A percentile compares a stretch with the other conserved stretches of the same genome.
Conservation (phyloP, 352 stramenopile genomes). For the Globisporangium carolinianum region DNA sequence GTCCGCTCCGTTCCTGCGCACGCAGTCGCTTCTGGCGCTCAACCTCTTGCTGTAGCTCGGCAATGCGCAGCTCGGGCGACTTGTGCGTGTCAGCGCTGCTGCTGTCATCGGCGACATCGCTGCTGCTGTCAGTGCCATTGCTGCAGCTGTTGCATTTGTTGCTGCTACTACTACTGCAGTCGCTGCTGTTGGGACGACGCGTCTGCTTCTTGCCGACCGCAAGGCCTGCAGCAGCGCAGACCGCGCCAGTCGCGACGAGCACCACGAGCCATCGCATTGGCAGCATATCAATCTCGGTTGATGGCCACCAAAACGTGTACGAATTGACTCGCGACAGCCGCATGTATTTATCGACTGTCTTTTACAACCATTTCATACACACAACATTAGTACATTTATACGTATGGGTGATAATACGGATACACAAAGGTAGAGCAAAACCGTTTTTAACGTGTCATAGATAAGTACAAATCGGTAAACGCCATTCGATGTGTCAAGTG, state of each 20-base stretch:
- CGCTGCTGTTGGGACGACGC: not conserved
- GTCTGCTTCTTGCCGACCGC: conserved; percentile 3
- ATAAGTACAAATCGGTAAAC: no score
- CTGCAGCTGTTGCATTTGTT: not conserved
- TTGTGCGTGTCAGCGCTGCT: not conserved
- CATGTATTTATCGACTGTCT: no score
- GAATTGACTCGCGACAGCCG: no score
- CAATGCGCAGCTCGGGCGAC: conserved; percentile 26
- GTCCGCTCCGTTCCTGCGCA: conserved; percentile 60
- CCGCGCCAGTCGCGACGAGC: conserved; percentile 10
- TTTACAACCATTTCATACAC: no score
- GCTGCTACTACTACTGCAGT: not conserved
- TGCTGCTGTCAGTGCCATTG: not conserved
- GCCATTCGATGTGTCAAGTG: no score
- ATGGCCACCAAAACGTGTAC: no score
- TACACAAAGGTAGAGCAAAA: no score
- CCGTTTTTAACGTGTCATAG: no score
- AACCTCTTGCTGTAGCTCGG: conserved; percentile 52
- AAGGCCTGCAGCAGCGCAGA: conserved; percentile 8
- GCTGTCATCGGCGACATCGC: not conserved
- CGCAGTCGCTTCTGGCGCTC: conserved; percentile 65
- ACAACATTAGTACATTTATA: no score
- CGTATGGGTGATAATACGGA: no score
- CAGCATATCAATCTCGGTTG: not conserved
- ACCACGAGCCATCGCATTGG: conserved; percentile 3